Base-by-base conservation (phyloP, 2,329 filamentous ascomycete genomes). In the Paramyrothecium roridum region DNA sequence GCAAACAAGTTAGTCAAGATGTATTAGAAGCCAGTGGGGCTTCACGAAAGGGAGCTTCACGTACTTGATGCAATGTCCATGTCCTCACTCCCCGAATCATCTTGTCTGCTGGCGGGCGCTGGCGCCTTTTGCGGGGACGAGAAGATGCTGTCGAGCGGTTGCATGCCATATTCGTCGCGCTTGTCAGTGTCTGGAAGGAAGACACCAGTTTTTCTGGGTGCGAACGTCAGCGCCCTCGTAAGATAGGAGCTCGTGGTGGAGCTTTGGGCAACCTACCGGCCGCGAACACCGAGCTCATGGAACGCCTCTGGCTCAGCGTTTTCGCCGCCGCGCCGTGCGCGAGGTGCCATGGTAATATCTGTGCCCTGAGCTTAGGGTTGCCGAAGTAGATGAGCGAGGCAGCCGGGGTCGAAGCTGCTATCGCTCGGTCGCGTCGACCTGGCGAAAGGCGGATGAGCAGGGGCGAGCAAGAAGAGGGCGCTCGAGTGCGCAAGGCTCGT, bases 91-190 rank as follows among this genome's bases (percentile, higher is more conserved):
- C 59, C 76, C 66, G 62, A 61, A 11, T 64, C 64, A 48, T 60
- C 56, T 17, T 26, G 54, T 46, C 61, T 67, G 58, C 64, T 72
- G 64, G 52, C 60, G 47, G 50, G 63, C 57, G 30, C 64, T 59
- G 58, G 65, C 58, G 48, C 59, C 65, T 87, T 89, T 61, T 85
- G 83, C 16, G 93, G 92, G 20, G 93, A 96, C 10, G 93, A 97
- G 72, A 96, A 96, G 61, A 98, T 85, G 62, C 85, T 85, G 37
- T 93, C 90, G 56, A 96, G 82, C 37, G 90, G 88, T 70, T 97
- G 91, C 78, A 99, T 86, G 71, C 93, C 95, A 80, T 96, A 80
- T 70, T 96, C 92, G 74, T 98, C 93, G 74, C 91, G 89, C 57
- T 87, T 79, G 52, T 91, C 91, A 54, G 80, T 85, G 66, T 96